These are phyloP conservation scores for Symbiodinium pilosum DNA, from an alignment of 73 alveolate genomes.

Conservation along the genomic window DNA sequence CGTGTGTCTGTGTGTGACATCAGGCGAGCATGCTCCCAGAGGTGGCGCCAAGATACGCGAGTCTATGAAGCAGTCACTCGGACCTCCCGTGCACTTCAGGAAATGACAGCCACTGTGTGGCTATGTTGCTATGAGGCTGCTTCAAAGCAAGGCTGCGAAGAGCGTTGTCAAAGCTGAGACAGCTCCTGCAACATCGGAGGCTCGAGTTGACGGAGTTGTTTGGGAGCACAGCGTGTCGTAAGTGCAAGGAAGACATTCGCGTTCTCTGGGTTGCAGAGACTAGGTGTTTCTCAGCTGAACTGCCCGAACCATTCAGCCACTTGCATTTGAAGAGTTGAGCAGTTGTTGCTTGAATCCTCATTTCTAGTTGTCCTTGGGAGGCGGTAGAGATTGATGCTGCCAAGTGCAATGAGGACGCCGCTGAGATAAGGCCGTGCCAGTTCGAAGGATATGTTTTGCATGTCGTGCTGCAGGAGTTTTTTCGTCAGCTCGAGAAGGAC, in stretches of 20 bases:
- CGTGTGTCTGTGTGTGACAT: no score
- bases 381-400: conserved; percentile 26
- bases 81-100: not conserved
- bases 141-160: not conserved
- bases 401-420: conserved; percentile 43
- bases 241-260: no score
- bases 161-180: not conserved
- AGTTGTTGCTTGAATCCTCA: not conserved
- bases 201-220: no score
- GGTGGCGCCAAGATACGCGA: conserved; percentile 71
- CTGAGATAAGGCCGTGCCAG: no score
- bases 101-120: no score
- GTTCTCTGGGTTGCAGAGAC: no score
- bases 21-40: no score
- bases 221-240: no score
- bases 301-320: no score
- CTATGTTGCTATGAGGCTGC: not conserved
- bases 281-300: no score
- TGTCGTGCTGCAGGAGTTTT: conserved; percentile 33
- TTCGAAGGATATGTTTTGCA: not conserved
- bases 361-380: not conserved
- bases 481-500: conserved; percentile 80
- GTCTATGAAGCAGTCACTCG: conserved; percentile 49
- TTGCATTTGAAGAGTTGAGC: not conserved
- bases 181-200: not conserved